Base-by-base conservation (phyloP, 1,284 basidiomycete species). In the Pyrrhoderma noxium region DNA sequence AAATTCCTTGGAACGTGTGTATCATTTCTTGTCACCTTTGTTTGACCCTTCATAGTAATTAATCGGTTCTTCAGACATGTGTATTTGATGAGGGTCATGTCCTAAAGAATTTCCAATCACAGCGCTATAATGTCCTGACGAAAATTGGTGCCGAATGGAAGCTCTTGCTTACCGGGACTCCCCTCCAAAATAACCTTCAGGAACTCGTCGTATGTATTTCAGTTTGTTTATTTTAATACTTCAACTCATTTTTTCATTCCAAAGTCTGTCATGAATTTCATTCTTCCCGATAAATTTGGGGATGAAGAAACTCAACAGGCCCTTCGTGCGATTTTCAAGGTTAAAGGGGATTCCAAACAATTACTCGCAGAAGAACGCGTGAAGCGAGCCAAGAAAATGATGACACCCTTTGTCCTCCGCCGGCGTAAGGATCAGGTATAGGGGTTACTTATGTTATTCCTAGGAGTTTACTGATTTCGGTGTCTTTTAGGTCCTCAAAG, bases 231-330 rank as follows among this genome's bases (percentile, higher is more conserved):
- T 49, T 38, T 21, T 11, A 5, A 11, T 25, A 31, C 21, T 39
- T 41, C 55, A 21, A 60, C 57, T 52, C 38, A 4, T 50, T 22
- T 18, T 31, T 18, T 21, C 14, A 18, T 22, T 23, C 36, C 41
- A 3, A 61, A 95, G 91, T 99, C 96, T 9, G 73, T 99, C 57
- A 88, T 99, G 73, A 97, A 96, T 69, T 99, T 99, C 70, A 99
- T 99, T 64, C 77, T 98, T 54, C 93, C 93, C 3, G 80, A 90
- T 51, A 85, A 93, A 61, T 96, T 99, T 64, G 79, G 78, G 21
- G 82, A 82, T 35, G 81, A 78, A 14, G 75, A 78, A 52, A 58
- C 79, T 0, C 67, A 86, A 60, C 84, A 84, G 31, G 82, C 86
- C 4, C 73, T 99, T 5, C 82, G 91, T 11, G 89, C 93, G 11